phyloP scores from a whole-genome alignment of 169 alveolate species.

The Plasmodium chabaudi region DNA sequence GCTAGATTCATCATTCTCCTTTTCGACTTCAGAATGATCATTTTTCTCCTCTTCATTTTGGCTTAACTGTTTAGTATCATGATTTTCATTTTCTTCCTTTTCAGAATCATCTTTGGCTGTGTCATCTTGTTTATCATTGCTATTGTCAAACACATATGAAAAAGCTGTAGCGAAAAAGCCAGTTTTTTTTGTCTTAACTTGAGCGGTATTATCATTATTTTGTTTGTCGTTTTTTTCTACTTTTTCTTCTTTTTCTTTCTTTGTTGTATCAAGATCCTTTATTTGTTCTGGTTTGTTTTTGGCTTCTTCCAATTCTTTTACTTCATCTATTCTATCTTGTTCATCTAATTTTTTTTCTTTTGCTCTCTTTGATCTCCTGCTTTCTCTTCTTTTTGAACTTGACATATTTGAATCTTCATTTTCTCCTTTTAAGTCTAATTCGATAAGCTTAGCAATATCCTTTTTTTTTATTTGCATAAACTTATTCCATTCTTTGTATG shows the following conservation, averaged over 20 bases:
- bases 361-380: slow-evolving; percentile 43
- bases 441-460: slow-evolving; percentile 64
- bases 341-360: slow-evolving; percentile 68
- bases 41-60: too few relatives aligned
- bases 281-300: slow-evolving; percentile 3
- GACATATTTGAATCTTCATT: slow-evolving; percentile 27
- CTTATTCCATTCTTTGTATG: slow-evolving; percentile 73
- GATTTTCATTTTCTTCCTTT: slow-evolving; percentile 1
- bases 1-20: too few relatives aligned
- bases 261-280: neutral
- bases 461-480: slow-evolving; percentile 32
- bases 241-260: slow-evolving; percentile 5
- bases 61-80: neutral
- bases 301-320: slow-evolving; percentile 41
- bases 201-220: neutral
- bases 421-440: slow-evolving; percentile 68
- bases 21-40: too few relatives aligned
- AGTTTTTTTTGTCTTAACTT: neutral
- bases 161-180: neutral
- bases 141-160: neutral
- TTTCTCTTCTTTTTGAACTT: slow-evolving; percentile 56
- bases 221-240: neutral
- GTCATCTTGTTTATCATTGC: neutral
- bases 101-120: neutral
- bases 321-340: slow-evolving; percentile 29